phyloP scores from a whole-genome alignment of 2,329 filamentous ascomycete genomes.

The Penicillium hesseltinei region DNA sequence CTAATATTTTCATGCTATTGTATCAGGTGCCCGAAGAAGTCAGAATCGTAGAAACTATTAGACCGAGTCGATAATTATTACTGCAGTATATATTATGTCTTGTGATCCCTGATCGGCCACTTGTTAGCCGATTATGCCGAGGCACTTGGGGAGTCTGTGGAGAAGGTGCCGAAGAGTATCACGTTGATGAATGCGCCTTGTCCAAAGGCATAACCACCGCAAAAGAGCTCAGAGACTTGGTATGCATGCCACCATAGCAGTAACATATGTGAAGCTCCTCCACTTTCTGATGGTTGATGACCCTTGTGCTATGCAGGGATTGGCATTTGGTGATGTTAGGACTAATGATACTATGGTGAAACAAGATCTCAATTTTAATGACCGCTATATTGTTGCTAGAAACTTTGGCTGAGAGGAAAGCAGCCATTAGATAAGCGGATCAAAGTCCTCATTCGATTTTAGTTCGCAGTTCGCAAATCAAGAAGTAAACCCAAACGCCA shows the following conservation, averaged over 20 bases:
- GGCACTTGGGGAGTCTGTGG: background rate
- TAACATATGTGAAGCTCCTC: background rate
- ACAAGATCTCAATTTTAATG: background rate
- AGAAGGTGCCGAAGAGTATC: background rate
- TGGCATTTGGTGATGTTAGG: background rate
- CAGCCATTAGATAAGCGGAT: too few relatives aligned
- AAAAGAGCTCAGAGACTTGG: background rate
- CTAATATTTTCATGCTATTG: background rate
- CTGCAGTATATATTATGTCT: background rate
- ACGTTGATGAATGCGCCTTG: background rate
- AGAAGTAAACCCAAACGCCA: background rate
- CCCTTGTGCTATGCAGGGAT: background rate
- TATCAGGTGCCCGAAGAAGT: background rate
- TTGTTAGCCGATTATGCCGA: background rate
- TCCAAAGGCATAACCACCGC: background rate
- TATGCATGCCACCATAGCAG: background rate
- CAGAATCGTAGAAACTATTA: background rate
- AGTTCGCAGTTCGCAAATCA: background rate
- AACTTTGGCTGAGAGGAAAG: background rate
- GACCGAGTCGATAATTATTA: background rate
- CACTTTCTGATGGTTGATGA: background rate
- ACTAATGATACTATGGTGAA: background rate
- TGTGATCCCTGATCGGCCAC: background rate
- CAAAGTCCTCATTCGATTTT: background rate
- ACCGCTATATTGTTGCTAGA: background rate